Evolutionary conservation across 306 rosid species (phyloP).

Genomic region (Carpinus viminea): DNA sequence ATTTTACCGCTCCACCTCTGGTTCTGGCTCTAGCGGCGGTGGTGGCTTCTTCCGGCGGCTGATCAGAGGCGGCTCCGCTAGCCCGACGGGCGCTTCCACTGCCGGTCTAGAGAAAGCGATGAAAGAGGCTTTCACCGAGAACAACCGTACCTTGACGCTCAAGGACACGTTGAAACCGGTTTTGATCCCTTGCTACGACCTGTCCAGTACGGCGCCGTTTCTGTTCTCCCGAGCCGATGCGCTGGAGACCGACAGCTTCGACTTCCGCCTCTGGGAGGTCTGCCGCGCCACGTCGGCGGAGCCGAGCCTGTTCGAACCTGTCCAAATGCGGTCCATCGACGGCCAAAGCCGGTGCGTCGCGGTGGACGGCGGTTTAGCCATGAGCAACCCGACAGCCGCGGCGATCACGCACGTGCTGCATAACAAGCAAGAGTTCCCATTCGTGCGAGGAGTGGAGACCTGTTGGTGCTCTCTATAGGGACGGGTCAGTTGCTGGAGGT

Average conservation of each 20-base stretch:
- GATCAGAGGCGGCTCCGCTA: conserved; percentile 30
- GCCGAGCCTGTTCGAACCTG: conserved; percentile 77
- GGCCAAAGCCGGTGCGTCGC: conserved; percentile 71
- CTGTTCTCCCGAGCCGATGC: conserved; percentile 98
- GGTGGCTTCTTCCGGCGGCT: conserved; percentile 48
- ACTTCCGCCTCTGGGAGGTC: conserved; percentile 92
- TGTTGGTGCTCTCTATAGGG: conserved; percentile 84
- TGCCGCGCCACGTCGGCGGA: conserved; percentile 95
- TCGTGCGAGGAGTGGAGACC: conserved; percentile 96
- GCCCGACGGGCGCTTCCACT: conserved; percentile 40
- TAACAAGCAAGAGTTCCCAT: conserved; percentile 96
- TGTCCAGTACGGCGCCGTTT: conserved; percentile 93
- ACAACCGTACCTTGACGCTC: conserved; percentile 59
- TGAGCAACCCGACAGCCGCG: conserved; percentile 91
- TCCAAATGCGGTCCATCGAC: conserved; percentile 73
- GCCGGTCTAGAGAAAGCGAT: conserved; percentile 62
- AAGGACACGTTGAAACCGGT: conserved; percentile 91
- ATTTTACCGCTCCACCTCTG: conserved; percentile 49
- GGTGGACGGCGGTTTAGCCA: conserved; percentile 82
- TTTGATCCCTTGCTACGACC: conserved; percentile 86
- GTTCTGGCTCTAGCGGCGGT: conserved; percentile 9
- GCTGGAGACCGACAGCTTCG: conserved; percentile 83
- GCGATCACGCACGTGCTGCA: conserved; percentile 99
- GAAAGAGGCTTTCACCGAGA: conserved; percentile 70
- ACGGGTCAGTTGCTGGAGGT: conserved; percentile 74